Evolutionary conservation across 129 eudicot genomes (phyloP).

Genomic region (Chrysanthemum makinoi): DNA sequence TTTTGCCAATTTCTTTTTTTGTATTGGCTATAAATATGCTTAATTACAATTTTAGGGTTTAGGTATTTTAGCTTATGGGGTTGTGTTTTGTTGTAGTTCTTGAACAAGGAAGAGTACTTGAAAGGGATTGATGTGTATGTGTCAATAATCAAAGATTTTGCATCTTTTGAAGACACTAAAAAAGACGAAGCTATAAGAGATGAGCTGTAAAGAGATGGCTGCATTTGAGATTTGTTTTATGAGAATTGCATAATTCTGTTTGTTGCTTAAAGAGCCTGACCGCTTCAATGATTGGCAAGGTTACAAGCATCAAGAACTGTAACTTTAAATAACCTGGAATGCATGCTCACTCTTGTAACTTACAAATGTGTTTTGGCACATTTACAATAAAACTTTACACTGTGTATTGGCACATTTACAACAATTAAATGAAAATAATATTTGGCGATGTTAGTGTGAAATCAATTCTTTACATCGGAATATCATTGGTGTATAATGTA

Average conservation of each 20-base stretch:
- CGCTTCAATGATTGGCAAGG: background rate
- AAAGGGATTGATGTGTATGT: slow-evolving; percentile 78
- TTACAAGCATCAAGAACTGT: background rate
- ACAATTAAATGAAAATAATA: too few relatives aligned
- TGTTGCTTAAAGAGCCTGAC: slow-evolving; percentile 5
- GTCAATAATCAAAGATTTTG: slow-evolving; percentile 71
- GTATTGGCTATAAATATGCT: background rate
- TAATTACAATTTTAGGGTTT: background rate
- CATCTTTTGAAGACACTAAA: slow-evolving; percentile 49
- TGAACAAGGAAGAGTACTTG: slow-evolving; percentile 80
- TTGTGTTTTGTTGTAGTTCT: slow-evolving; percentile 50
- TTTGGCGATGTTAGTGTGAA: too few relatives aligned
- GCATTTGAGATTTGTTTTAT: background rate
- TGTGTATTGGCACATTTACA: too few relatives aligned
- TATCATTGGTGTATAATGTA: too few relatives aligned
- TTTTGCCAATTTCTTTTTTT: background rate
- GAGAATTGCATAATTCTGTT: background rate
- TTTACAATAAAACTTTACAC: background rate
- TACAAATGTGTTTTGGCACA: background rate
- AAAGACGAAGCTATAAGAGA: slow-evolving; percentile 46
- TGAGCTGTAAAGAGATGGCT: slow-evolving; percentile 49
- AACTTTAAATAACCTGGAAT: background rate
- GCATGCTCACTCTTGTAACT: background rate
- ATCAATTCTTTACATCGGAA: too few relatives aligned
- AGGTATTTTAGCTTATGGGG: background rate